Evolutionary conservation across 129 eudicot species (phyloP), one percentile per base, ranked within the genome.

Genomic region (Centrapalus pauciflorus): DNA sequence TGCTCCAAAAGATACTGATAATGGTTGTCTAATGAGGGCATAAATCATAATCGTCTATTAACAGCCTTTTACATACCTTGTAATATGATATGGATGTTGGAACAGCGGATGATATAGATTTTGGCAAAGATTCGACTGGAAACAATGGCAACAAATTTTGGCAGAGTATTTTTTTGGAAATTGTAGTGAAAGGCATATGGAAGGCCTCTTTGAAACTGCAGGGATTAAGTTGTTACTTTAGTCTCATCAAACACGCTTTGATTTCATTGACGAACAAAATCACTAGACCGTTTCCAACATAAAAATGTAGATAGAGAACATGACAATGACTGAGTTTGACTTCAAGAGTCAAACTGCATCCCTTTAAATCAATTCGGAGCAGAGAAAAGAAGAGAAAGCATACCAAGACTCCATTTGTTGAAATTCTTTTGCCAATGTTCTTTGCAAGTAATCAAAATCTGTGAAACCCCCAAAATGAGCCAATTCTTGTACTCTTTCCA

Each of bases 141-240:
- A 84, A 94, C 55, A 94, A 81, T 45, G 99, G 99, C 72, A 86
- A 64, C 61, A 86, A 58, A 68, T 82, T 84, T 69, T 78, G 66
- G 43, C 92, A 84, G 67, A 74, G 70, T 55, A 94, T 86, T 63
- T 66, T 81, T 69, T 55, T 69, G 46, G 99, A 94, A 58, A 94
- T 72, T 52, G 97, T 81, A 62, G 84, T 74, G 67, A 80, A 82
- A 45, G 99, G 99, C 95, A 89, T 86, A 70, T 76, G 82, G 71
- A 94, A 86, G 23, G 97, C 95, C 72, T 89, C 85, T 74, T 84
- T 94, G 80, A 89, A 82, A 79, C 99, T 94, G 88, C 70, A 81
- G 55, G 7, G 27, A 56, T 23, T 49, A 26, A 58, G 34, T 37
- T 57, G 55, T 64, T 37, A 66, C 19, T 59, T 20, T 61, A 59